phyloP scores from a whole-genome alignment of 139 green algal genomes.

The Edaphochlamys debaryana region DNA sequence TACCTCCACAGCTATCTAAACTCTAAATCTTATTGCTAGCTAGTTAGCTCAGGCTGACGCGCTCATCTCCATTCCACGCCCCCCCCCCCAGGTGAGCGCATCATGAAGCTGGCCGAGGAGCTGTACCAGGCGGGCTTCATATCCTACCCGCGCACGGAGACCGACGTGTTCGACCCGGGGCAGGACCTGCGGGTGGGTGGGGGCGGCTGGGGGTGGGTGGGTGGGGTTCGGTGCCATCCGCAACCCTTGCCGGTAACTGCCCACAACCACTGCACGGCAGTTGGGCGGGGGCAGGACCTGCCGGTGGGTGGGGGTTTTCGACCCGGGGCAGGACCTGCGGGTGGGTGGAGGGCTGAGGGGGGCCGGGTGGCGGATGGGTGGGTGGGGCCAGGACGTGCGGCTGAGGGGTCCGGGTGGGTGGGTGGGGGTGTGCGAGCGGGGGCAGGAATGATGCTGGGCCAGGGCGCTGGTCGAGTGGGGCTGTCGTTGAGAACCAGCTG shows the following conservation, averaged over 20 bases:
- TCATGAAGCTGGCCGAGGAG: constrained; percentile 98
- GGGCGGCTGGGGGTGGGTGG: not conserved
- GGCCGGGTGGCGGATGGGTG: not conserved
- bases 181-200: constrained; percentile 73
- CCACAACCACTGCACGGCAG: too few species aligned
- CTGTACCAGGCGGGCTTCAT: constrained; percentile 97
- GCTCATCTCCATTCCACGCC: too few species aligned
- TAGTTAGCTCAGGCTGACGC: too few species aligned
- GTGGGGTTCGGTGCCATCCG: too few species aligned
- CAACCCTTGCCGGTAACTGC: too few species aligned
- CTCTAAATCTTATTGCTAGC: too few species aligned
- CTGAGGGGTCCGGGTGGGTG: too few species aligned
- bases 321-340: not conserved
- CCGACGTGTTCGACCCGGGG: constrained; percentile 84
- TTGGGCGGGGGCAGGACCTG: not conserved
- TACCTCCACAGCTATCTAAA: too few species aligned
- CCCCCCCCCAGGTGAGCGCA: constrained; percentile 77
- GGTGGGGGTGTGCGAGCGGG: too few species aligned
- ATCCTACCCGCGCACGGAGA: constrained; percentile 97
- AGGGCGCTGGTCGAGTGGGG: too few species aligned
- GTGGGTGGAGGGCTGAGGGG: not conserved
- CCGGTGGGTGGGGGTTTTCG: not conserved
- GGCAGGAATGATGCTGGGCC: too few species aligned
- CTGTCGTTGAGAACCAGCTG: too few species aligned
- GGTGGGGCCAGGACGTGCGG: not conserved